Conservation (phyloP, 495 filamentous ascomycete species). For the Hyaloscypha bicolor region DNA sequence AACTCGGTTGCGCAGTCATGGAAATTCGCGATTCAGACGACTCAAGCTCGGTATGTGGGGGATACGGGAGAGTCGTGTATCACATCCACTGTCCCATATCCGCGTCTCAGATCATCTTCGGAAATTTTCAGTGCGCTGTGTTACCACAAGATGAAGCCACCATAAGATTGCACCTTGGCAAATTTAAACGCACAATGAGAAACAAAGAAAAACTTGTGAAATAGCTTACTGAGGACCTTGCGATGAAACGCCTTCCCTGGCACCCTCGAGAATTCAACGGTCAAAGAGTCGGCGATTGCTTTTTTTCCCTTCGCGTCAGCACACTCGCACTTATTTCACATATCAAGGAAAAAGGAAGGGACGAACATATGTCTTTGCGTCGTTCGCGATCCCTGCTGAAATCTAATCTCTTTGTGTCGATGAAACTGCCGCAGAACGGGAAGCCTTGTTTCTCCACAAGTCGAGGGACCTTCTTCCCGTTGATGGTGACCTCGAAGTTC, state of each 20-base stretch:
- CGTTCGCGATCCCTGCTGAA: conserved; percentile 43
- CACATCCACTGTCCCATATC: not conserved
- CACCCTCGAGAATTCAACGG: conserved; percentile 67
- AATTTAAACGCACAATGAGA: not conserved
- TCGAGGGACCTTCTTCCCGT: conserved; percentile 55
- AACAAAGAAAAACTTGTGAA: not conserved
- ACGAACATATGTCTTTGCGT: conserved; percentile 27
- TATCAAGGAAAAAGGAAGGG: not conserved
- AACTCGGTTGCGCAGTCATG: too few species aligned
- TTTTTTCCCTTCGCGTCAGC: not conserved
- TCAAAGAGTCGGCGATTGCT: conserved; percentile 60
- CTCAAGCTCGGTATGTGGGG: not conserved
- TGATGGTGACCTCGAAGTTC: conserved; percentile 74
- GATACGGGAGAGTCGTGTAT: not conserved
- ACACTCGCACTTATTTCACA: not conserved
- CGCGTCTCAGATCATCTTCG: not conserved
- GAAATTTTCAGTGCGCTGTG: not conserved
- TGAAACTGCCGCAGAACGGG: conserved; percentile 83
- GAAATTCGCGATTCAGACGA: too few species aligned
- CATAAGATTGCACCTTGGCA: not conserved
- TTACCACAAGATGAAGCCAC: not conserved
- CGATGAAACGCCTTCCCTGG: conserved; percentile 77
- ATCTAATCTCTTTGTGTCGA: conserved; percentile 77
- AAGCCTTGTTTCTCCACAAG: conserved; percentile 56
- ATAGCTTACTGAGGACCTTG: conserved; percentile 66